Percentiles rank a stretch among this genome's conserved stretches.
Evolutionary conservation across 208 protist species (phyloP).

Genomic region (Leishmania turanica): DNA sequence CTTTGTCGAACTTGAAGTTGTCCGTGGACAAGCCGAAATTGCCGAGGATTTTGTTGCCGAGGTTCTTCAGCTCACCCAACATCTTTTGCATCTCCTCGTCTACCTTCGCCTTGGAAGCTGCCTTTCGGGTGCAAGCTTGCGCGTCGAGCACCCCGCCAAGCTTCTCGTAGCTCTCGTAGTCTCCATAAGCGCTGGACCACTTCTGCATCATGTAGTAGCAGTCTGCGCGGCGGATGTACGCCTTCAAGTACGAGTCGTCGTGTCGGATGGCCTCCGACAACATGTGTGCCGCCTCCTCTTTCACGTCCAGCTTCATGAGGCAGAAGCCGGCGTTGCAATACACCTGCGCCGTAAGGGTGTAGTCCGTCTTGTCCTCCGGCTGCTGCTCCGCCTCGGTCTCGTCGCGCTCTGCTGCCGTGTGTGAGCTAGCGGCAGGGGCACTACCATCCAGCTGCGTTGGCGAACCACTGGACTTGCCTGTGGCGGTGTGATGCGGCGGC

Average conservation of each 20-base stretch:
- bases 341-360: conserved; percentile 83
- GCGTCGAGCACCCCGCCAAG: conserved; percentile 63
- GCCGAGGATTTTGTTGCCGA: conserved; percentile 96
- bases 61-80: conserved; percentile 95
- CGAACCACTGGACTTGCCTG: not conserved
- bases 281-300: conserved; percentile 76
- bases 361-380: conserved; percentile 52
- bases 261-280: conserved; percentile 87
- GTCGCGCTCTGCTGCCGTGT: not conserved
- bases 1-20: conserved; percentile 98
- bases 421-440: not conserved
- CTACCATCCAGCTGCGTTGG: not conserved
- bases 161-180: conserved; percentile 90
- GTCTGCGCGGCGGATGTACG: conserved; percentile 84
- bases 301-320: conserved; percentile 67
- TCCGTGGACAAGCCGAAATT: conserved; percentile 97
- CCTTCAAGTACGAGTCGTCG: conserved; percentile 82
- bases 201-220: conserved; percentile 90
- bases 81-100: conserved; percentile 95
- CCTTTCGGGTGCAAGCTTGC: conserved; percentile 45
- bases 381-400: not conserved
- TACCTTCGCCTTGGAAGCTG: conserved; percentile 77
- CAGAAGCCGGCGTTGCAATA: conserved; percentile 88
- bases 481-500: conserved; percentile 12
- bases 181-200: conserved; percentile 80